Conservation (phyloP, 2,329 filamentous ascomycete species). For the Fusarium fracticaudum region DNA sequence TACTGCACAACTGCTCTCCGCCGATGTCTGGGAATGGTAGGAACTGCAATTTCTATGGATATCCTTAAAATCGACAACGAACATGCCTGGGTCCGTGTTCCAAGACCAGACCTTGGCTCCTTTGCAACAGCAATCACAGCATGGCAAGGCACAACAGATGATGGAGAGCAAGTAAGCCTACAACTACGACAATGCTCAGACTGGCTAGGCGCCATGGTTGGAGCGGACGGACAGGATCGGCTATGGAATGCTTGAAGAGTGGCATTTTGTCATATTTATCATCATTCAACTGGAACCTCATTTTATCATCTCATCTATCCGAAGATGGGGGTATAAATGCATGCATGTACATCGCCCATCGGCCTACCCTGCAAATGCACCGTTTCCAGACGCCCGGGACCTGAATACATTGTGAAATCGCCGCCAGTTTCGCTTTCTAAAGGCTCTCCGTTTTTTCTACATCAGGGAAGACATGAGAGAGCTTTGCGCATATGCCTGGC, state of each 20-base stretch:
- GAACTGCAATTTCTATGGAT: slow-evolving; percentile 74
- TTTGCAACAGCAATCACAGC: slow-evolving; percentile 73
- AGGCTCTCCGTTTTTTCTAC: slow-evolving; percentile 51
- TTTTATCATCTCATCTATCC: slow-evolving; percentile 29
- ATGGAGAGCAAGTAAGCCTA: slow-evolving; percentile 60
- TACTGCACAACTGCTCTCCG: slow-evolving; percentile 71
- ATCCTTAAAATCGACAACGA: slow-evolving; percentile 68
- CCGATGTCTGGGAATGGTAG: slow-evolving; percentile 76
- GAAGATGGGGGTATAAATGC: slow-evolving; percentile 43
- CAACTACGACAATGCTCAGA: slow-evolving; percentile 67
- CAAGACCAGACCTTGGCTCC: slow-evolving; percentile 66
- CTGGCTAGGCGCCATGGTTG: slow-evolving; percentile 70
- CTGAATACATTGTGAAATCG: slow-evolving; percentile 27
- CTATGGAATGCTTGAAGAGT: slow-evolving; percentile 58
- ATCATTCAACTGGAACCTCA: slow-evolving; percentile 30
- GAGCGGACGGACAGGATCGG: slow-evolving; percentile 53
- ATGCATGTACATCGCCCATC: slow-evolving; percentile 41
- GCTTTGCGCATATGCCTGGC: slow-evolving; percentile 82
- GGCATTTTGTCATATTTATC: slow-evolving; percentile 24
- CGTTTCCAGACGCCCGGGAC: slow-evolving; percentile 42
- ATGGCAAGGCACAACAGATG: slow-evolving; percentile 63
- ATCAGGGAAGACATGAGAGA: slow-evolving; percentile 82
- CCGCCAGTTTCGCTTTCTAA: slow-evolving; percentile 29
- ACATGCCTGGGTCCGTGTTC: slow-evolving; percentile 72
- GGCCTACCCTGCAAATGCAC: slow-evolving; percentile 39